Evolutionary conservation across 768 basidiomycete genomes (phyloP).

Genomic region (Hirschioporus abietinus): DNA sequence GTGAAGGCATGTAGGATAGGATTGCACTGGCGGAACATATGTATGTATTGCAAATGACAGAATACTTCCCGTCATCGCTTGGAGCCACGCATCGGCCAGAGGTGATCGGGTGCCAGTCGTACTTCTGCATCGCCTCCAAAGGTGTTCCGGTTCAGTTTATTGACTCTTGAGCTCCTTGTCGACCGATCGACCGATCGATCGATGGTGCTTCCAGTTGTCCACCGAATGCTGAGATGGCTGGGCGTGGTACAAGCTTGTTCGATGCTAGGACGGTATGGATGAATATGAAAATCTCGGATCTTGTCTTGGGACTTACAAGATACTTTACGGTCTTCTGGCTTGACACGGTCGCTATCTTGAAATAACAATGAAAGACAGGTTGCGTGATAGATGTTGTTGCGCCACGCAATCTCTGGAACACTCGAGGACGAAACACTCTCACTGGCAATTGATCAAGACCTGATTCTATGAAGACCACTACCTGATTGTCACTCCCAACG

Average conservation of each 20-base stretch:
- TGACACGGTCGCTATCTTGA: too few relatives aligned
- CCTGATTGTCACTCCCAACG: slow-evolving; percentile 51
- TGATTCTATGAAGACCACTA: slow-evolving; percentile 19
- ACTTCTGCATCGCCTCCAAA: slow-evolving; percentile 77
- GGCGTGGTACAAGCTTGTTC: slow-evolving; percentile 53
- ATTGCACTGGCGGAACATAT: neutral
- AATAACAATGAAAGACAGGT: slow-evolving; percentile 21
- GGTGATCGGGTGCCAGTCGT: too few relatives aligned
- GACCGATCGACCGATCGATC: slow-evolving; percentile 67
- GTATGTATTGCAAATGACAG: neutral
- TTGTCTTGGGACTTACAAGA: neutral
- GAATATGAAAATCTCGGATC: neutral
- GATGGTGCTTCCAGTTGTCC: slow-evolving; percentile 63
- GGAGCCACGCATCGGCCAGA: slow-evolving; percentile 88
- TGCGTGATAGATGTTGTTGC: slow-evolving; percentile 89
- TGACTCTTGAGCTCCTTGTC: slow-evolving; percentile 71
- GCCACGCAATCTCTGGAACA: slow-evolving; percentile 83
- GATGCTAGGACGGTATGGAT: slow-evolving; percentile 32
- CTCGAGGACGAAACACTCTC: slow-evolving; percentile 60
- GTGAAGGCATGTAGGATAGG: neutral
- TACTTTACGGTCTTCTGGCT: slow-evolving; percentile 11
- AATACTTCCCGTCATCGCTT: slow-evolving; percentile 66
- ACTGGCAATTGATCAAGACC: neutral
- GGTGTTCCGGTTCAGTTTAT: too few relatives aligned
- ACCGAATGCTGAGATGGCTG: slow-evolving; percentile 53